Evolutionary conservation across 2,329 filamentous ascomycete species (phyloP).

Genomic region (Coleophoma eucalyptorum): DNA sequence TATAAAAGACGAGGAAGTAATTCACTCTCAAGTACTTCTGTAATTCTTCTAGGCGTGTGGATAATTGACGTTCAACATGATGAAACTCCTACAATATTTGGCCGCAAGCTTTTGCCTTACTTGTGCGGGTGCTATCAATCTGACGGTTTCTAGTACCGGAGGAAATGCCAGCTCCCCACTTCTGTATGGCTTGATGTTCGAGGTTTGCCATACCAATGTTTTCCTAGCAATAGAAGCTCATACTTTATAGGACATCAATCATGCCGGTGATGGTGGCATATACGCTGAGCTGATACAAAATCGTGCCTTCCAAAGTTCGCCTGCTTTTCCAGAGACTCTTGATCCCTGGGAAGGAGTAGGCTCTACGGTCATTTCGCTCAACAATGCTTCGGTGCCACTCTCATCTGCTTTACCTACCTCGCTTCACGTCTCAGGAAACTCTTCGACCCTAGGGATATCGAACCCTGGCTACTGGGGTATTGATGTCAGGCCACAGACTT

Average conservation of each 20-base stretch:
- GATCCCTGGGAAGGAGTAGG: conserved; percentile 22
- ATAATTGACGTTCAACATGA: neutral
- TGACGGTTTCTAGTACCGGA: neutral
- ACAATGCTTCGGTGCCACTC: conserved; percentile 3
- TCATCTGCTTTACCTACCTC: conserved; percentile 8
- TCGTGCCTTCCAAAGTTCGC: conserved; percentile 56
- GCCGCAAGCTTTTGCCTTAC: neutral
- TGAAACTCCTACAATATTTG: neutral
- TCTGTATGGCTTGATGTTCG: conserved; percentile 5
- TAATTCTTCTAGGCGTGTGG: too few species aligned
- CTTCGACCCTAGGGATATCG: conserved; percentile 36
- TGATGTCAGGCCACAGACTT: conserved; percentile 7
- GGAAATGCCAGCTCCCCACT: conserved; percentile 4
- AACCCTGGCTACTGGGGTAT: conserved; percentile 55
- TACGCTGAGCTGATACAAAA: conserved; percentile 69
- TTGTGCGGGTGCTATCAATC: neutral
- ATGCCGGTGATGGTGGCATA: conserved; percentile 17
- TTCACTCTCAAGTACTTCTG: too few species aligned
- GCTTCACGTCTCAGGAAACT: conserved; percentile 21
- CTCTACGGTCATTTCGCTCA: conserved; percentile 22
- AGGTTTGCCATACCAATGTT: neutral
- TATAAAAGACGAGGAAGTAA: too few species aligned
- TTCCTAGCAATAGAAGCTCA: too few species aligned
- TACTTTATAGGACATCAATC: conserved; percentile 12
- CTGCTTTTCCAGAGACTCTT: conserved; percentile 41